These are phyloP conservation scores for Bryoerythrophyllum caledonicum DNA, from an alignment of 225 moss, liverwort and hornwort species.

Conservation along the genomic window DNA sequence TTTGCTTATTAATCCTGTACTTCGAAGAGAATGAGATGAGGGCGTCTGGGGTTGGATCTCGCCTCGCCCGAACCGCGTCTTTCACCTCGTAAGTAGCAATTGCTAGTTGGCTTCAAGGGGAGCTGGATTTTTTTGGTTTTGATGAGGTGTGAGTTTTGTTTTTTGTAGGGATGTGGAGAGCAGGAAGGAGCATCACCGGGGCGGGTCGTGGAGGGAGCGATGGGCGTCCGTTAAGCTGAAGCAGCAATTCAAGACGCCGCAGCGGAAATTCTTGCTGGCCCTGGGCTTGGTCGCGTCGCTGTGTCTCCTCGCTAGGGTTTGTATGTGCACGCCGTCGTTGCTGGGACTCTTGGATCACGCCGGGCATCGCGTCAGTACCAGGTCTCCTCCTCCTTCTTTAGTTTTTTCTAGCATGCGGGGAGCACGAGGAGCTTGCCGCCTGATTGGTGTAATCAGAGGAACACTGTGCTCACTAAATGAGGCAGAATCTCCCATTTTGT, in stretches of 20 bases:
- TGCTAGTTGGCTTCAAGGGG: background rate
- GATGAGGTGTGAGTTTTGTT: too few species aligned
- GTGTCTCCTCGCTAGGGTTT: slow-evolving; percentile 25
- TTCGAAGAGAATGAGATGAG: slow-evolving; percentile 15
- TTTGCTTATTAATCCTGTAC: background rate
- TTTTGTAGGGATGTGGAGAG: background rate
- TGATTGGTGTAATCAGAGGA: too few species aligned
- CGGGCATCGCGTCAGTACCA: slow-evolving; percentile 28
- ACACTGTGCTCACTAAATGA: too few species aligned
- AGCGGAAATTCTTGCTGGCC: slow-evolving; percentile 9
- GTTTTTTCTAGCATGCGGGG: too few species aligned
- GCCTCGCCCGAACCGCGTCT: slow-evolving; percentile 9
- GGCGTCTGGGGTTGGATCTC: slow-evolving; percentile 12
- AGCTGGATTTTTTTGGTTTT: background rate
- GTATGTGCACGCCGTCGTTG: slow-evolving; percentile 12
- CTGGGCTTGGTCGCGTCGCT: slow-evolving; percentile 10
- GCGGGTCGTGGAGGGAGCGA: slow-evolving; percentile 29
- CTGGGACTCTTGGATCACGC: background rate
- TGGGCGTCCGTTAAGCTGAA: slow-evolving; percentile 24
- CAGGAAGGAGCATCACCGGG: slow-evolving; percentile 10
- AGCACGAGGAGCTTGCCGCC: too few species aligned
- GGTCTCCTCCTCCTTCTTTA: slow-evolving; percentile 28
- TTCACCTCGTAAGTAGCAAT: slow-evolving; percentile 11
- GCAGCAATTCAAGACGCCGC: background rate
- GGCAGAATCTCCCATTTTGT: background rate